These are phyloP conservation scores for Tubosaeta sp. DNA, from an alignment of 768 basidiomycete genomes.

Conservation along the genomic window DNA sequence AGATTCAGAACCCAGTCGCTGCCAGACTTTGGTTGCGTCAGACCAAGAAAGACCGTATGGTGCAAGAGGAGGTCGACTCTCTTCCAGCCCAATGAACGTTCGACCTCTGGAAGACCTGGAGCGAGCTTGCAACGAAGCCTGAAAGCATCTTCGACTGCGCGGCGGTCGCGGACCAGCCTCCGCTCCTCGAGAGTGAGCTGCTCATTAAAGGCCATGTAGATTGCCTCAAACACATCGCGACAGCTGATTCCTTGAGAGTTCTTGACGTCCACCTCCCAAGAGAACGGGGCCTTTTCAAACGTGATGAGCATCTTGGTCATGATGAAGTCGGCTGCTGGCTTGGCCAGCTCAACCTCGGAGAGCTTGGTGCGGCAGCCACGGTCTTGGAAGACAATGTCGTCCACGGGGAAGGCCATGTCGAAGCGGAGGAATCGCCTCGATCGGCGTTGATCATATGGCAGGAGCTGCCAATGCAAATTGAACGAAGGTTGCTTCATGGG, in stretches of 20 bases:
- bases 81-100: slow-evolving; percentile 45
- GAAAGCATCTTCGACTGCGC: slow-evolving; percentile 40
- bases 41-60: slow-evolving; percentile 49
- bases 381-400: slow-evolving; percentile 22
- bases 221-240: slow-evolving; percentile 56
- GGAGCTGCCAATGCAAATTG: slow-evolving; percentile 46
- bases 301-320: slow-evolving; percentile 49
- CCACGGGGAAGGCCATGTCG: slow-evolving; percentile 47
- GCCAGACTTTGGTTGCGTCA: slow-evolving; percentile 37
- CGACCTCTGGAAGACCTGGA: slow-evolving; percentile 37
- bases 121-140: slow-evolving; percentile 43
- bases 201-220: slow-evolving; percentile 46
- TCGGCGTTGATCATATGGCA: slow-evolving; percentile 35
- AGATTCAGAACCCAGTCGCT: slow-evolving; percentile 36
- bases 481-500: slow-evolving; percentile 39
- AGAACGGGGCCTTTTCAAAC: slow-evolving; percentile 34
- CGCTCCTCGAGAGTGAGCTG: slow-evolving; percentile 45
- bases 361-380: slow-evolving; percentile 25
- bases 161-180: slow-evolving; percentile 26
- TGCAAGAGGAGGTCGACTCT: slow-evolving; percentile 55
- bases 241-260: slow-evolving; percentile 44
- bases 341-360: slow-evolving; percentile 37
- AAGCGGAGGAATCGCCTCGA: slow-evolving; percentile 42
- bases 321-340: slow-evolving; percentile 40
- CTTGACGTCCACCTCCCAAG: slow-evolving; percentile 41